These are phyloP conservation scores for Fusarium sp. DNA, from an alignment of 2,329 filamentous ascomycete species.

Conservation along the genomic window DNA sequence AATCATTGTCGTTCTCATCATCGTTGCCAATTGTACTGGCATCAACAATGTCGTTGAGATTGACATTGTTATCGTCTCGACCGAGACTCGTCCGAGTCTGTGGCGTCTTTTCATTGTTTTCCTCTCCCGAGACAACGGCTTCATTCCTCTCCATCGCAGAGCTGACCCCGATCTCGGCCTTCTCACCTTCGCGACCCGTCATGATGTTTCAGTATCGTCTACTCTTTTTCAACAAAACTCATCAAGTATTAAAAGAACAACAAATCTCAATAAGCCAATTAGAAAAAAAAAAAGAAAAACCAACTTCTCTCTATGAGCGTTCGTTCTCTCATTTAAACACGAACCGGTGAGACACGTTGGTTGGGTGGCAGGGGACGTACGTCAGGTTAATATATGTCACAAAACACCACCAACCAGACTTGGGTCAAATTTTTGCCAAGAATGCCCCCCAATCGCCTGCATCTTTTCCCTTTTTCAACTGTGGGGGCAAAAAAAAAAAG, in stretches of 20 bases:
- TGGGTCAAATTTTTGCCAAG: constrained; percentile 11
- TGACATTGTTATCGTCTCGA: not conserved
- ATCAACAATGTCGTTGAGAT: not conserved
- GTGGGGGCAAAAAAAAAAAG: constrained; percentile 23
- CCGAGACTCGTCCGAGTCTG: constrained; percentile 2
- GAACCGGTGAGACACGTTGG: not conserved
- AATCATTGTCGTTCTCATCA: constrained; percentile 27
- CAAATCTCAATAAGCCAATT: not conserved
- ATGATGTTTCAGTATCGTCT: constrained; percentile 1
- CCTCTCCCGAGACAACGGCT: not conserved
- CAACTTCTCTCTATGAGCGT: not conserved
- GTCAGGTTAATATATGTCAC: constrained; percentile 29
- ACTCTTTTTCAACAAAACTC: not conserved
- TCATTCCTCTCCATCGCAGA: not conserved
- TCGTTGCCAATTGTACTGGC: not conserved
- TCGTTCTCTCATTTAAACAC: not conserved
- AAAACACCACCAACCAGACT: not conserved
- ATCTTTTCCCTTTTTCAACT: not conserved
- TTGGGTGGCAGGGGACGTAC: not conserved
- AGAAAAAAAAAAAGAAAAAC: not conserved
- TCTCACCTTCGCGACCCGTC: constrained; percentile 18
- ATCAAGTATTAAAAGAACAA: not conserved
- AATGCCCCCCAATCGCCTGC: constrained; percentile 21
- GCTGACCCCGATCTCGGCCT: constrained; percentile 9
- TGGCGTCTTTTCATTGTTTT: constrained; percentile 15